These are phyloP conservation scores for Colletotrichum navitas DNA, from an alignment of 2,329 filamentous ascomycete species.

Conservation along the genomic window DNA sequence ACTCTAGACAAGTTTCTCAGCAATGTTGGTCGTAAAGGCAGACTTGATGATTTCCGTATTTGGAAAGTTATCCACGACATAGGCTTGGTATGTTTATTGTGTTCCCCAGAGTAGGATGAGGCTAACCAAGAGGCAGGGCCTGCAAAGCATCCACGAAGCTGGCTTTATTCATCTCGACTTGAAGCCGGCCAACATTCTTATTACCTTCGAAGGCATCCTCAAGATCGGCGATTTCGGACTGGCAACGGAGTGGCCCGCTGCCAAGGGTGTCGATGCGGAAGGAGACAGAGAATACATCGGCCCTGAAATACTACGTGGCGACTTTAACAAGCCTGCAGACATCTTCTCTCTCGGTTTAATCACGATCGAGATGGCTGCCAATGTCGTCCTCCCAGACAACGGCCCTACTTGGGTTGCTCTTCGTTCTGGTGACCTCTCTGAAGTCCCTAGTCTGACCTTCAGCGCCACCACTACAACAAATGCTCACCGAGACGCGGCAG, in stretches of 20 bases:
- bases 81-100: slow-evolving; percentile 72
- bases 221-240: slow-evolving; percentile 91
- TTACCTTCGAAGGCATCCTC: slow-evolving; percentile 83
- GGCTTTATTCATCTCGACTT: slow-evolving; percentile 89
- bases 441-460: slow-evolving; percentile 89
- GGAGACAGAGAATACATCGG: slow-evolving; percentile 97
- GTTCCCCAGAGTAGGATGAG: neutral
- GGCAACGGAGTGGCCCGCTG: slow-evolving; percentile 83
- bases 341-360: slow-evolving; percentile 95
- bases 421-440: slow-evolving; percentile 88
- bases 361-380: slow-evolving; percentile 93
- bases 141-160: slow-evolving; percentile 90
- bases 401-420: slow-evolving; percentile 92
- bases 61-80: slow-evolving; percentile 97
- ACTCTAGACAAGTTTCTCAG: slow-evolving; percentile 88
- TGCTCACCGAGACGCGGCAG: slow-evolving; percentile 40
- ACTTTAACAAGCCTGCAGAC: slow-evolving; percentile 91
- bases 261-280: slow-evolving; percentile 84
- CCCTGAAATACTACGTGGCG: slow-evolving; percentile 88
- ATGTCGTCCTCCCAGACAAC: slow-evolving; percentile 93
- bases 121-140: slow-evolving; percentile 69
- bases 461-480: slow-evolving; percentile 65
- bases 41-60: slow-evolving; percentile 96
- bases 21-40: slow-evolving; percentile 84
- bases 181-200: slow-evolving; percentile 87